Evolutionary conservation across 768 basidiomycete species (phyloP).

Genomic region (Dioszegia aurantiaca): DNA sequence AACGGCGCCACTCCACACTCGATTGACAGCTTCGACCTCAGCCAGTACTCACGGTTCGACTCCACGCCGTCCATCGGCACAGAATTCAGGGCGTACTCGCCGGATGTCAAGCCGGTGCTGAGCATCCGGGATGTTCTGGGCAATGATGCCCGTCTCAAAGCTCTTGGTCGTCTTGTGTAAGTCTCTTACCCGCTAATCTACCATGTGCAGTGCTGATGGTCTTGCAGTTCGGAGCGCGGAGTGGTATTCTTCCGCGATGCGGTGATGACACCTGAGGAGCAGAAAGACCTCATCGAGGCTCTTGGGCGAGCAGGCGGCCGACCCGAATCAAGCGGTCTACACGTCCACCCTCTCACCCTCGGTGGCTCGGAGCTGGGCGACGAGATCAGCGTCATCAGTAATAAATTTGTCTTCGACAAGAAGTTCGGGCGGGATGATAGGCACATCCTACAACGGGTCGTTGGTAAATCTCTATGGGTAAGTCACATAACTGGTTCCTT

Average conservation of each 20-base stretch:
- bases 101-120: conserved; percentile 22
- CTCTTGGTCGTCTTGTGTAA: conserved; percentile 36
- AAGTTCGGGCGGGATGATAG: conserved; percentile 20
- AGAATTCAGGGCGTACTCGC: conserved; percentile 52
- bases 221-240: conserved; percentile 56
- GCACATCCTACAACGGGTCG: conserved; percentile 15
- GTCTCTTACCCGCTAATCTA: conserved; percentile 9
- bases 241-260: conserved; percentile 64
- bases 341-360: conserved; percentile 62
- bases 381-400: conserved; percentile 61
- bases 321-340: conserved; percentile 58
- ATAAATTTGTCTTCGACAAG: conserved; percentile 40
- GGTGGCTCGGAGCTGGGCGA: conserved; percentile 58
- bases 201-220: background rate
- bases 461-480: conserved; percentile 47
- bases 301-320: conserved; percentile 57
- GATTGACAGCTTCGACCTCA: conserved; percentile 20
- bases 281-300: conserved; percentile 57
- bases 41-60: conserved; percentile 32
- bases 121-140: conserved; percentile 25
- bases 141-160: conserved; percentile 26
- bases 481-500: background rate
- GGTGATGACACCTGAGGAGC: conserved; percentile 58
- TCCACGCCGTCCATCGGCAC: conserved; percentile 61
- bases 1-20: background rate